Base-by-base conservation (phyloP, 1,284 basidiomycete genomes). In the Grifola frondosa region DNA sequence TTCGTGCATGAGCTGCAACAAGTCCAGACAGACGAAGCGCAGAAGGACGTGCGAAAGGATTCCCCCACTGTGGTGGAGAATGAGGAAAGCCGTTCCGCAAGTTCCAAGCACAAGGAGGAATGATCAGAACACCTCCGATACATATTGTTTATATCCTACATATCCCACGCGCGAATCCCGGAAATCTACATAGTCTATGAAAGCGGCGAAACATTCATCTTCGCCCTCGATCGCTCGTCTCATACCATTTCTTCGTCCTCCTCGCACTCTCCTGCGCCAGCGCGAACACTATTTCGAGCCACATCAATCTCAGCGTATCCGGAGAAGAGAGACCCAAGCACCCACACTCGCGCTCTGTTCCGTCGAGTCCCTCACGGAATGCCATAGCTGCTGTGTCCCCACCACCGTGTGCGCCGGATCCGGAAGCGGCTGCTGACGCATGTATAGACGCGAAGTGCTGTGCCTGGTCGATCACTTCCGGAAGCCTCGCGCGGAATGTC, bases 291-390 rank as follows among this genome's bases (percentile, higher is more conserved):
- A 50, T 13, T 22, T 11, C 26, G 17, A 29, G 20, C 35, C 11
- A 17, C 10, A 33, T 22, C 34, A 37, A 38, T 17, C 11, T 15
- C 28, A 15, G 33, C 16, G 39, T 4, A 33, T 11, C 8, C 19
- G 17, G 13, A 30, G 5, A 29, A 16, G 13, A 25, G 42, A 8
- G 16, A 15, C 22, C 16, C 16, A 37, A 41, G 25, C 13, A 74
- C 84, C 73, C 61, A 94, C 91, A 53, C 70, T 93, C 90, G 49
- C 92, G 75, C 65, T 96, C 91, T 12, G 88, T 90, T 8, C 78
- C 81, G 48, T 96, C 92, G 53, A 96, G 76, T 1, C 92, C 92
- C 61, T 95, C 91, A 54, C 90, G 74, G 59, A 96, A 95, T 9
- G 77, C 70, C 51, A 88, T 86, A 9, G 88, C 80, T 0, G 68